Evolutionary conservation across 1,284 basidiomycete genomes (phyloP), one percentile per base, ranked within the genome.

Genomic region (Cryptococcus sp.): DNA sequence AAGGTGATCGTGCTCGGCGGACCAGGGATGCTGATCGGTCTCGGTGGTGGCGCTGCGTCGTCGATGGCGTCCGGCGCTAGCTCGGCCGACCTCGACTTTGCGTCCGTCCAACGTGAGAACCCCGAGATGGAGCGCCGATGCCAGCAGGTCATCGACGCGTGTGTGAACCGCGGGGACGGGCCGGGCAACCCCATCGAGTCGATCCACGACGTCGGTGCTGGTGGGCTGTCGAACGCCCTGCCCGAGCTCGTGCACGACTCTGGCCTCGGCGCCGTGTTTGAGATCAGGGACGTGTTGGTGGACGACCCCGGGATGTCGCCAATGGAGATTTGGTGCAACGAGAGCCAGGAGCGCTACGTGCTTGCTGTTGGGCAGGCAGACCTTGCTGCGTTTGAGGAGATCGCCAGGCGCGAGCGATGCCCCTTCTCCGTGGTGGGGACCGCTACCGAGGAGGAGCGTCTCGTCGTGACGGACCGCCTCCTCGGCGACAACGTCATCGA

Each of bases 261-360:
- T 3, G 85, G 83, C 39, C 81, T 97, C 8, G 96, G 96, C 28
- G 96, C 90, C 2, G 82, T 76, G n/a, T 94, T 98, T 71, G 95
- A 98, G 80, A 93, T 98, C 67, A 82, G 95, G 18, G 89, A 98
- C 66, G 86, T 98, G 8, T 83, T 91, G 24, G 85, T 97, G 46
- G 95, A 92, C 39, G 96, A 98, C 76, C 82, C 84, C 35, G 87
- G 87, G 46, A 92, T 99, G 91, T 94, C 90, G 9, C 96, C 95
- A 0, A 97, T 98, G 93, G 95, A 98, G 79, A 98, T 98, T 60
- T 99, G 95, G 95, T 98, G 96, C 77, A 99, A 99, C 78, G 96
- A 99, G 79, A 90, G 87, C 63, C 95, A 99, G 79, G 95, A 99
- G 73, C 87, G 96, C 45, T 98, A 98, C 72, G 96, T 98, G 36